phyloP scores from a whole-genome alignment of 352 stramenopile genomes.

The Phytophthora pseudosyringae region DNA sequence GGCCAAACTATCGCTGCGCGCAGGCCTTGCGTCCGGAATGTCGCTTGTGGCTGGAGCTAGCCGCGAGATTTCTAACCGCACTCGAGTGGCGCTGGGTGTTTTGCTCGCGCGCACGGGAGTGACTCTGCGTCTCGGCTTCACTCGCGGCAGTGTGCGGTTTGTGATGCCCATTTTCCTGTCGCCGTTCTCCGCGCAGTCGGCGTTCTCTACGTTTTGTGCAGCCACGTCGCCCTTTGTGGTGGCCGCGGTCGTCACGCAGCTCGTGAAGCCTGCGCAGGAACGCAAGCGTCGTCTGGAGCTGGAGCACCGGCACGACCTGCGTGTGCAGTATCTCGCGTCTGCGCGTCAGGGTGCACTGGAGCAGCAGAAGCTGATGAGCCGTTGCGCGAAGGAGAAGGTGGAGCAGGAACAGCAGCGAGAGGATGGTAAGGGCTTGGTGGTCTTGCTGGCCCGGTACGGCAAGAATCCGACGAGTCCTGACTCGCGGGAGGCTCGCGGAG shows the following conservation, averaged over 20 bases:
- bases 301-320: conserved; percentile 51
- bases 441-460: conserved; percentile 78
- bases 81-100: conserved; percentile 63
- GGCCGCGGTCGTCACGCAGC: conserved; percentile 66
- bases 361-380: conserved; percentile 80
- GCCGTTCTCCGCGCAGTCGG: conserved; percentile 69
- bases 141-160: conserved; percentile 80
- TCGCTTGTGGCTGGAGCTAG: conserved; percentile 60
- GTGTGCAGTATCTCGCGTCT: conserved; percentile 64
- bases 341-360: conserved; percentile 60
- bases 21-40: conserved; percentile 51
- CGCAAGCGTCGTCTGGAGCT: conserved; percentile 56
- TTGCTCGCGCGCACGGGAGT: conserved; percentile 62
- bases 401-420: conserved; percentile 49
- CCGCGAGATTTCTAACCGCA: conserved; percentile 64
- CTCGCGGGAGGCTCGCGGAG: conserved; percentile 30
- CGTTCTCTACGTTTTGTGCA: conserved; percentile 77
- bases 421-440: conserved; percentile 65
- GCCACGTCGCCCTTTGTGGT: conserved; percentile 77
- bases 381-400: conserved; percentile 66
- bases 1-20: conserved; percentile 62
- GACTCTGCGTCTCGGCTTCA: conserved; percentile 75
- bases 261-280: conserved; percentile 73
- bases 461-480: conserved; percentile 72
- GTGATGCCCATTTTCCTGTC: conserved; percentile 85